Conservation (phyloP, 768 basidiomycete species). For the Agrocybe praecox region DNA sequence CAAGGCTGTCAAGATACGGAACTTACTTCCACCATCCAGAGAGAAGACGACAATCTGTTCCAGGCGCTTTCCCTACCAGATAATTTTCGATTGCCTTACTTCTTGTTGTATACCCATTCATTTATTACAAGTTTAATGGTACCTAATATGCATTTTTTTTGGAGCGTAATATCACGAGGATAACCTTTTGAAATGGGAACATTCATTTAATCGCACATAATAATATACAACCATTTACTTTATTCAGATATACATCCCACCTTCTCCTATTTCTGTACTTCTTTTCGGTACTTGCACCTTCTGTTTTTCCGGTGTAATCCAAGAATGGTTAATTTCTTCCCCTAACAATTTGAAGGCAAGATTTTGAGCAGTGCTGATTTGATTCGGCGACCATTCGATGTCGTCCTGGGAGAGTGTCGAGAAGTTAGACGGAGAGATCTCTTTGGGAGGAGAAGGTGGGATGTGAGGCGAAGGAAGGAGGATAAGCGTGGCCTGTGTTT, state of each 20-base stretch:
- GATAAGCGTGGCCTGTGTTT: conserved; percentile 31
- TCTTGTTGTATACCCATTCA: no score
- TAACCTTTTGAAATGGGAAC: no score
- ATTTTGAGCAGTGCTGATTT: conserved; percentile 35
- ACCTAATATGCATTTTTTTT: no score
- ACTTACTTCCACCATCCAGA: conserved; percentile 92
- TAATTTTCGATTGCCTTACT: no score
- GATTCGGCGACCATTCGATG: conserved; percentile 36
- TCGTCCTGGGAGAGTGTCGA: conserved; percentile 31
- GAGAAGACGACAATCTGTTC: conserved; percentile 55
- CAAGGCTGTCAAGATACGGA: conserved; percentile 59
- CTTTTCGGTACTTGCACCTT: conserved; percentile 12
- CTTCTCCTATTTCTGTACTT: conserved; percentile 43
- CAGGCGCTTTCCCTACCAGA: conserved; percentile 57
- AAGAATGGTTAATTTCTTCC: conserved; percentile 20
- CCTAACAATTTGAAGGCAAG: conserved; percentile 37
- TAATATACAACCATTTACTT: not conserved
- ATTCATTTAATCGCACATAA: not conserved
- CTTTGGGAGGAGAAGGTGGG: conserved; percentile 40
- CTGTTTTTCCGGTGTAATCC: conserved; percentile 11
- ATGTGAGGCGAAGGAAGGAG: conserved; percentile 53
- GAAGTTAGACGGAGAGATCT: conserved; percentile 34
- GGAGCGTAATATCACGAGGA: no score
- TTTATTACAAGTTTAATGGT: no score
- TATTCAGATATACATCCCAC: conserved; percentile 24